These are phyloP conservation scores for Volutella citrinella DNA, from an alignment of 2,329 filamentous ascomycete species.

Conservation along the genomic window DNA sequence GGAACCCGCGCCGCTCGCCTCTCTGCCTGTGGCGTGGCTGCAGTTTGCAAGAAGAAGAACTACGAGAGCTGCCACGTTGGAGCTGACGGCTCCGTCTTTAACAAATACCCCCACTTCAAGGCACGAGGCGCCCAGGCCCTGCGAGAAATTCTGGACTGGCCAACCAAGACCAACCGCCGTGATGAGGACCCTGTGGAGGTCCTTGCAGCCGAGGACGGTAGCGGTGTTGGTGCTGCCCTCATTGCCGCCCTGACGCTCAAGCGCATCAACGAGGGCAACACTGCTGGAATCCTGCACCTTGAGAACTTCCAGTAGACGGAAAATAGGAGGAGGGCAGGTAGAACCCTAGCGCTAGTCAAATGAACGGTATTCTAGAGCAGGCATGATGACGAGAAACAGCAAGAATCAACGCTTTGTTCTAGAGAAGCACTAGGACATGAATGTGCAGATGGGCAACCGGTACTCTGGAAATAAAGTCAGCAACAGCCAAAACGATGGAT, in stretches of 20 bases:
- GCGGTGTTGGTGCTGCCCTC: conserved; percentile 91
- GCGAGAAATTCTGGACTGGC: conserved; percentile 94
- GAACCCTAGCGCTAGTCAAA: no score
- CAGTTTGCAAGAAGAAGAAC: conserved; percentile 95
- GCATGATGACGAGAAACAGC: no score
- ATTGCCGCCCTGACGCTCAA: conserved; percentile 75
- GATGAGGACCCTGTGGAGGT: conserved; percentile 87
- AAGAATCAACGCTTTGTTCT: no score
- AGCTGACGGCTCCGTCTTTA: conserved; percentile 96
- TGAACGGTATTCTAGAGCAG: no score
- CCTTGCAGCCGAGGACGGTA: conserved; percentile 88
- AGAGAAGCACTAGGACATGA: conserved; percentile 66
- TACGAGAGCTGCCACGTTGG: conserved; percentile 88
- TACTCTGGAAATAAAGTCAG: conserved; percentile 52
- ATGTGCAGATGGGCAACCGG: conserved; percentile 69
- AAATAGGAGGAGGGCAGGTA: no score
- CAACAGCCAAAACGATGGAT: not conserved
- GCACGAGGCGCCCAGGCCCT: conserved; percentile 83
- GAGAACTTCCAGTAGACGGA: conserved; percentile 51
- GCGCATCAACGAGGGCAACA: conserved; percentile 60
- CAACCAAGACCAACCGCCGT: conserved; percentile 61
- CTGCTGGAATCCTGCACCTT: conserved; percentile 62
- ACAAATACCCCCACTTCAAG: conserved; percentile 99
- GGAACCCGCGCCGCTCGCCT: conserved; percentile 91
- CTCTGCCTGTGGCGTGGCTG: conserved; percentile 90